Conservation (phyloP, 1,284 basidiomycete genomes). For the Microbotryomycetes sp. region DNA sequence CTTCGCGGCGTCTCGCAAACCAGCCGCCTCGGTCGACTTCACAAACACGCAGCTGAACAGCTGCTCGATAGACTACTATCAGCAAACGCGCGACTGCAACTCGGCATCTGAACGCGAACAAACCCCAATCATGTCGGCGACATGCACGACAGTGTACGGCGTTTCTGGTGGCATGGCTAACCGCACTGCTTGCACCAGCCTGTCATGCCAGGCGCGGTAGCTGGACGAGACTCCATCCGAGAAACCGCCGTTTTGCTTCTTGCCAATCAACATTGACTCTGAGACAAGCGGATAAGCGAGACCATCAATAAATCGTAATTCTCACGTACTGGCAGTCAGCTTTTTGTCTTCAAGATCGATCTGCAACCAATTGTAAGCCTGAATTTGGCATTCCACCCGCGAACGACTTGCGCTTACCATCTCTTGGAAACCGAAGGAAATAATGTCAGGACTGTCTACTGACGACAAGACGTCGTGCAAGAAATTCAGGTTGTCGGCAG, state of each 20-base stretch:
- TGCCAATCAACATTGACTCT: conserved; percentile 70
- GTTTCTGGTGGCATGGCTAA: conserved; percentile 55
- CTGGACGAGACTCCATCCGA: conserved; percentile 48
- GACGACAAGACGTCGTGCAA: conserved; percentile 61
- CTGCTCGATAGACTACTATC: background rate
- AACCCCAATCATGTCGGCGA: conserved; percentile 91
- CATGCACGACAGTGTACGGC: conserved; percentile 73
- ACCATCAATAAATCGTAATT: background rate
- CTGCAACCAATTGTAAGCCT: conserved; percentile 8
- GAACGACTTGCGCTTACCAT: conserved; percentile 74
- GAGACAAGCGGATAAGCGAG: conserved; percentile 1
- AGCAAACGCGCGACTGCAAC: conserved; percentile 40
- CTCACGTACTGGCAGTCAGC: conserved; percentile 62
- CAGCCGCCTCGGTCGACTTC: conserved; percentile 63
- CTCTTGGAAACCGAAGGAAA: conserved; percentile 91
- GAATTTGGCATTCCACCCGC: conserved; percentile 75
- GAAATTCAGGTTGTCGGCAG: conserved; percentile 59
- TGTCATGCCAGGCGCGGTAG: conserved; percentile 82
- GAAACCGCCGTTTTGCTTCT: conserved; percentile 57
- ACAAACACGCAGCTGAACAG: conserved; percentile 82
- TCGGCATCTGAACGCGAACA: conserved; percentile 60
- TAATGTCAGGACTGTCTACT: conserved; percentile 69
- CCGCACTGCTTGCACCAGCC: conserved; percentile 64
- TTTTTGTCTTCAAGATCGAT: conserved; percentile 92
- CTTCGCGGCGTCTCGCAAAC: conserved; percentile 84